Conservation (phyloP, 495 filamentous ascomycete species). For the Schizothecium vesticola region DNA sequence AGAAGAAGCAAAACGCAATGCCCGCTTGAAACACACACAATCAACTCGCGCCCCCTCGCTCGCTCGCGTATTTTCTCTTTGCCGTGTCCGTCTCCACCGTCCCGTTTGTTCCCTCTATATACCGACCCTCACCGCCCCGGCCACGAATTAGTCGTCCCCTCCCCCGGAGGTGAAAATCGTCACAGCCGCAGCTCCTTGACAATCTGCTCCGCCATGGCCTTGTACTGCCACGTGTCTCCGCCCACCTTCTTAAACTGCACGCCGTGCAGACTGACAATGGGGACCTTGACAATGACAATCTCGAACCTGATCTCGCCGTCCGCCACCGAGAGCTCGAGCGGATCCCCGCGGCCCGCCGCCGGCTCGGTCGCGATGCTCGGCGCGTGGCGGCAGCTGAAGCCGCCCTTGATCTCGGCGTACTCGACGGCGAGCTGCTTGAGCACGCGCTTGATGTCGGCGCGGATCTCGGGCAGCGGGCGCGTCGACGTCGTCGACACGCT, state of each 20-base stretch:
- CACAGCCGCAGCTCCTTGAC: conserved; percentile 79
- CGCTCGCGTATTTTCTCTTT: neutral
- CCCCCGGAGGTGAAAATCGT: conserved; percentile 10
- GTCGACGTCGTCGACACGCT: conserved; percentile 95
- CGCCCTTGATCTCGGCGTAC: conserved; percentile 85
- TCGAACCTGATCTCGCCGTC: conserved; percentile 77
- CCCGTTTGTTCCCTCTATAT: neutral
- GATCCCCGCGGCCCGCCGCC: conserved; percentile 47
- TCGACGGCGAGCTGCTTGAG: conserved; percentile 83
- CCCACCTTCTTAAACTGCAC: conserved; percentile 98
- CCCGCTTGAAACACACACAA: neutral
- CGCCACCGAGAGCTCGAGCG: conserved; percentile 35
- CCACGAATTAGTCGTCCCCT: neutral
- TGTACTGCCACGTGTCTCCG: conserved; percentile 96
- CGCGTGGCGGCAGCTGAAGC: conserved; percentile 80
- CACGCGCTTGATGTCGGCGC: conserved; percentile 87
- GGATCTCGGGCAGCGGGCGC: conserved; percentile 77
- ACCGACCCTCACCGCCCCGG: neutral
- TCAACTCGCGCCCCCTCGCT: neutral
- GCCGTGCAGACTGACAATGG: conserved; percentile 84
- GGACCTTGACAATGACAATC: conserved; percentile 96
- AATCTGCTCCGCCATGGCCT: conserved; percentile 95
- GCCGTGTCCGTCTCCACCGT: neutral
- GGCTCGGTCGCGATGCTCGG: conserved; percentile 63
- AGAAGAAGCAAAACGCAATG: neutral